Base-by-base conservation (phyloP, 2,329 filamentous ascomycete species). In the Periconia sp. region DNA sequence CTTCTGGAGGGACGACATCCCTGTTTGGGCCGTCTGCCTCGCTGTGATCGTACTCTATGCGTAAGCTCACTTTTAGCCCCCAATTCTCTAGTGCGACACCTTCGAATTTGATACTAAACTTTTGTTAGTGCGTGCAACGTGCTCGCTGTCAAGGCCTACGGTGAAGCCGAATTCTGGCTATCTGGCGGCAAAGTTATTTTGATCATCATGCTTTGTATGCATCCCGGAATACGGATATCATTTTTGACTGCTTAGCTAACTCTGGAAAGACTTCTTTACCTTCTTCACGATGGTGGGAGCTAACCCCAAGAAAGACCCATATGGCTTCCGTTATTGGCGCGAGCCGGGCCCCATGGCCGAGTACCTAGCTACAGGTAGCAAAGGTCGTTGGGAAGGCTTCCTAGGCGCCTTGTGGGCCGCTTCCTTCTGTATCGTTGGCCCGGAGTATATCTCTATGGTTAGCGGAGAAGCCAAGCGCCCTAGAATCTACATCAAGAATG, bases 371-470 rank as follows among this genome's bases (percentile, higher is more conserved):
- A 43, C 52, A 13, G 64, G 61, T 5, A 24, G 54, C 26, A 54
- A 65, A 2, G 68, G 56, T 6, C 54, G 53, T 52, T 54, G 69
- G 21, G 65, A 70, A 51, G 68, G 68, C 19, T 71, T 72, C 48
- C 61, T 71, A 10, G 70, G 66, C 17, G 57, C 66, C 24, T 59
- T 69, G 29, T 75, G 54, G 66, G 65, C 62, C 40, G 75, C 75
- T 4, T 66, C 68, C n/a, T 78, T 77, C 68, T 72, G 69, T 31
- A 70, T 77, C 37, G 72, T 73, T 29, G 75, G 75, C 4, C 74
- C 75, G 3, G 75, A 78, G 46, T 78, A 77, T 56, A 72, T 78
- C 38, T 69, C 71, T 25, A 76, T 77, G 65, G 74, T 75, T 11
- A 66, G 73, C 13, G 76, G 72, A 30, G 75, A 78, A 49, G 71